A percentile compares a stretch with the other conserved stretches of the same genome.
These are phyloP conservation scores for Leptographium flavum DNA, from an alignment of 2,329 filamentous ascomycete species.

Conservation along the genomic window DNA sequence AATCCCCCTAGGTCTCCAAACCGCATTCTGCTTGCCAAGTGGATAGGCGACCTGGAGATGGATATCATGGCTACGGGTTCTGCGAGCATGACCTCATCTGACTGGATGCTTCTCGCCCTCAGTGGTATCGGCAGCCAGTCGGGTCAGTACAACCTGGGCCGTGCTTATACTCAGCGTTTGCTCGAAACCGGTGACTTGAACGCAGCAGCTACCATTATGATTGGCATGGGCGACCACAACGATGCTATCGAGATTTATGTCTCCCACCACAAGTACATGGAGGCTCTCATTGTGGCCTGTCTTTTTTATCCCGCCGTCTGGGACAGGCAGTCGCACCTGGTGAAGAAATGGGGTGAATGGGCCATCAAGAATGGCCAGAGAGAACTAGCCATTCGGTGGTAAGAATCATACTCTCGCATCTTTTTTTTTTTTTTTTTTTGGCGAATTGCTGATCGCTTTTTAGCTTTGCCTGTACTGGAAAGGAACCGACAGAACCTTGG, in stretches of 20 bases:
- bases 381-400: constrained; percentile 77
- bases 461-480: constrained; percentile 76
- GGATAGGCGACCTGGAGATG: constrained; percentile 74
- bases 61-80: constrained; percentile 71
- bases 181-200: constrained; percentile 84
- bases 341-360: constrained; percentile 90
- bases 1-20: constrained; percentile 62
- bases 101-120: constrained; percentile 93
- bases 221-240: constrained; percentile 82
- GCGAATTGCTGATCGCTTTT: neutral
- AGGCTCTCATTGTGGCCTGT: constrained; percentile 79
- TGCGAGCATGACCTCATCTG: constrained; percentile 78
- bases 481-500: constrained; percentile 78
- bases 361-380: constrained; percentile 77
- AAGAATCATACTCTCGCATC: constrained; percentile 17
- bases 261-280: constrained; percentile 81
- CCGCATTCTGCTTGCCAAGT: constrained; percentile 75
- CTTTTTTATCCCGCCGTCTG: constrained; percentile 73
- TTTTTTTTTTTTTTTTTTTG: neutral
- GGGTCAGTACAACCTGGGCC: constrained; percentile 79
- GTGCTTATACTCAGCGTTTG: constrained; percentile 79
- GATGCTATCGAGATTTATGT: constrained; percentile 95
- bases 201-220: constrained; percentile 79
- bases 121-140: constrained; percentile 68
- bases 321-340: constrained; percentile 76